These are phyloP conservation scores for Colletotrichum coccodes DNA, from an alignment of 2,329 filamentous ascomycete species.

Conservation along the genomic window DNA sequence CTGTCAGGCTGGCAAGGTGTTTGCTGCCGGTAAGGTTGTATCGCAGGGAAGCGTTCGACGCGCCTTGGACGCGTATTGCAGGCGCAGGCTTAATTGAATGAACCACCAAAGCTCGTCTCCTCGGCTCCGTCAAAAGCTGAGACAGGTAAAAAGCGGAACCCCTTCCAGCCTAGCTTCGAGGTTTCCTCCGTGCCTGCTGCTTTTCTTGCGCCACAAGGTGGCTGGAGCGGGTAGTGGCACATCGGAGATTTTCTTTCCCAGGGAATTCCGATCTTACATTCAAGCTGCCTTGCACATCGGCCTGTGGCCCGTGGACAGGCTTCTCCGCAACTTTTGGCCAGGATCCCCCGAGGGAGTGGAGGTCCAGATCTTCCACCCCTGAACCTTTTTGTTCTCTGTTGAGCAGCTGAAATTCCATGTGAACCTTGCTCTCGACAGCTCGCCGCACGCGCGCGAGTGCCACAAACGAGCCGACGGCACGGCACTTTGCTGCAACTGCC, in stretches of 20 bases:
- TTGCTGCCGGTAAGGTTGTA: neutral
- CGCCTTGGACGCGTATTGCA: neutral
- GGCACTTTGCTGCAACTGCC: conserved; percentile 22
- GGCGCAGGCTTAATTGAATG: conserved; percentile 1
- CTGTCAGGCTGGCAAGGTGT: neutral
- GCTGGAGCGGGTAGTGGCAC: neutral
- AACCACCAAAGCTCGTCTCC: neutral
- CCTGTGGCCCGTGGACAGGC: neutral
- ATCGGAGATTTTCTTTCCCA: neutral
- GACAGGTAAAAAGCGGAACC: no score
- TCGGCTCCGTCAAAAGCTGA: conserved; percentile 1
- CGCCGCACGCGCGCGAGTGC: neutral
- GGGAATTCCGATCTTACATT: neutral
- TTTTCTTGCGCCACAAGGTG: conserved; percentile 4
- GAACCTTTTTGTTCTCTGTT: neutral
- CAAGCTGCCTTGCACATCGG: neutral
- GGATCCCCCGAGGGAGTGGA: conserved; percentile 8
- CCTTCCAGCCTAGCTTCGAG: neutral
- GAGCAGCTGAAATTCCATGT: neutral
- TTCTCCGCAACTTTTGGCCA: conserved; percentile 9
- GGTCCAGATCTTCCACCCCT: conserved; percentile 1
- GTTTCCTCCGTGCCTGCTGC: no score
- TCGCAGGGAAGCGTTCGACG: neutral
- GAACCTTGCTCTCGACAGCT: neutral
- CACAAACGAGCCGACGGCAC: conserved; percentile 7